Evolutionary conservation across 1,139 yeast species (phyloP), one percentile per base, ranked within the genome.

Genomic region (Diutina scorzettiae): DNA sequence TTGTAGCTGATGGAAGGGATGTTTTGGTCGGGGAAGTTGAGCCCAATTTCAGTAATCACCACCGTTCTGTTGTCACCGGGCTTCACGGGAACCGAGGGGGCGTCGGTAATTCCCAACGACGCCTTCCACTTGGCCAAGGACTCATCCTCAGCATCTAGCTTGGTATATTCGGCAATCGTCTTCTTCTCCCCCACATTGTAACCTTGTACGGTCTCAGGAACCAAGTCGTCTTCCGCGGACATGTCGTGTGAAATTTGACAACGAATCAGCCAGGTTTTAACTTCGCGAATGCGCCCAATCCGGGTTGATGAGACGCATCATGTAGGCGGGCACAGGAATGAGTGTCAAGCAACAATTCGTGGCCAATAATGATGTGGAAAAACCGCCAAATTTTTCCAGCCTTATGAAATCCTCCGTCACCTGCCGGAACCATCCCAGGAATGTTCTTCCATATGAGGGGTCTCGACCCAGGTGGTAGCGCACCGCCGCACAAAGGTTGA

Each of bases 61-160:
- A 86, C 95, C 50, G 75, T 78, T 46, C 96, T 72, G 42, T 66
- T 66, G 57, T 87, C 96, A 23, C 80, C 82, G 3, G 85, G 73
- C 47, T 67, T 66, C 31, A 81, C 76, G 1, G 91, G 86, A 31
- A 79, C 75, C 5, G 76, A 69, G 4, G 70, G 57, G 47, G 65
- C 69, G 21, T 67, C 62, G 31, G 77, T 57, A 47, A 87, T 67
- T 1, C 97, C 97, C 34, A 89, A 67, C 1, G 95, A 82, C 45
- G 81, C 86, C 62, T 89, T 89, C 97, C 97, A 89, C 59, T 84
- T 85, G 49, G 83, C 85, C 51, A 89, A 69, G 36, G 94, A 81
- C 60, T 85, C 96, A 57, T 87, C 97, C 52, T 86, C 85, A 6
- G 93, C 93, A 57, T 87, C 97, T 51, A 87, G 62, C 47, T 78